These are phyloP conservation scores for Davidsoniella eucalypti DNA, from an alignment of 2,329 filamentous ascomycete genomes.

Conservation along the genomic window DNA sequence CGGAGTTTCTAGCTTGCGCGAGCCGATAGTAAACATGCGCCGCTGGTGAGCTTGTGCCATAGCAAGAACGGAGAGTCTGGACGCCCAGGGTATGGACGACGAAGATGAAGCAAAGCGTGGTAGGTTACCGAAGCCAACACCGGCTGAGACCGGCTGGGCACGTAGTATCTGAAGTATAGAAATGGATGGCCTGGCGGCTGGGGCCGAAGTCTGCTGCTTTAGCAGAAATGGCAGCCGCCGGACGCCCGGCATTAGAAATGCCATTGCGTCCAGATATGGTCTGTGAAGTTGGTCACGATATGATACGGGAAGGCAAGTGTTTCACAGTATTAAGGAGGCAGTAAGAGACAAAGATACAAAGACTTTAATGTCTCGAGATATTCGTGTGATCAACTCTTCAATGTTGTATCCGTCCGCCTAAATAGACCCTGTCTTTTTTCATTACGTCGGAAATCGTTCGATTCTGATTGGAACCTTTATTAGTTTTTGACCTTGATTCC, in stretches of 20 bases:
- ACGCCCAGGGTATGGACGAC: not conserved
- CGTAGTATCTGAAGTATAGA: conserved; percentile 1
- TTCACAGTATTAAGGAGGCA: too few species aligned
- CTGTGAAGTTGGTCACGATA: not conserved
- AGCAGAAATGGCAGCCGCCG: conserved; percentile 10
- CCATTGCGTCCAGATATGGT: conserved; percentile 1
- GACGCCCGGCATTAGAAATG: conserved; percentile 12
- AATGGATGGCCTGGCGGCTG: conserved; percentile 2
- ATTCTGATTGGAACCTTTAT: conserved; percentile 9
- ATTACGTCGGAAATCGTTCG: conserved; percentile 2
- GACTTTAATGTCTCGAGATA: not conserved
- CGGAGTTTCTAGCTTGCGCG: conserved; percentile 1
- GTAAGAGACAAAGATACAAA: not conserved
- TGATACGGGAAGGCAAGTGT: too few species aligned
- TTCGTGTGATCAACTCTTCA: too few species aligned
- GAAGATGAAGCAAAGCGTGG: not conserved
- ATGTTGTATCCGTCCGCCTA: too few species aligned
- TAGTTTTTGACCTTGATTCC: not conserved
- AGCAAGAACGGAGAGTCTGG: not conserved
- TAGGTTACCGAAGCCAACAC: too few species aligned
- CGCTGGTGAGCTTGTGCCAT: conserved; percentile 2
- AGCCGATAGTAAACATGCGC: conserved; percentile 9
- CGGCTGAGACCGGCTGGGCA: not conserved
- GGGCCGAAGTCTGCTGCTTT: not conserved
- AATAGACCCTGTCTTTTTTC: too few species aligned